Evolutionary conservation across 1,284 basidiomycete genomes (phyloP).

Genomic region (Vanrija humicola): DNA sequence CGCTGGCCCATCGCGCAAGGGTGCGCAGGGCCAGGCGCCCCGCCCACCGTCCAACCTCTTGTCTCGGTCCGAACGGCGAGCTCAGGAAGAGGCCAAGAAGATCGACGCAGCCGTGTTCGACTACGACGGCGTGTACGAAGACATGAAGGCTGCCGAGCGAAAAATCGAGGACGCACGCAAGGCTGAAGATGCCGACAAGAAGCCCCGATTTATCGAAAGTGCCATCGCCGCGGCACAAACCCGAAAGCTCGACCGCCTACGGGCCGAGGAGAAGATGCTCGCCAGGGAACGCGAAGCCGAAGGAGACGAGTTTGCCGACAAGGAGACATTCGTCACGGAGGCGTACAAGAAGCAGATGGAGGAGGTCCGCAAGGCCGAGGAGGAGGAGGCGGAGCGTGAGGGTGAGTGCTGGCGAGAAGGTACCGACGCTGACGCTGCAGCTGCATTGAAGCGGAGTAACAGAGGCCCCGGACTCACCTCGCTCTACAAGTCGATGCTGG

Average conservation of each 20-base stretch:
- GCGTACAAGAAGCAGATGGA: conserved; percentile 97
- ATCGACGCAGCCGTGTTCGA: conserved; percentile 84
- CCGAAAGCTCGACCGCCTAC: conserved; percentile 79
- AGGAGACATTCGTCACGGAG: conserved; percentile 94
- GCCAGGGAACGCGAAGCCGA: conserved; percentile 87
- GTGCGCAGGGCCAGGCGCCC: neutral
- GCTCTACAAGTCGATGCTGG: conserved; percentile 79
- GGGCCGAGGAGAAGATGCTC: conserved; percentile 98
- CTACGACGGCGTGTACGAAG: conserved; percentile 95
- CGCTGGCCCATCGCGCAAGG: neutral
- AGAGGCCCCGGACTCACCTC: conserved; percentile 70
- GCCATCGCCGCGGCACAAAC: conserved; percentile 80
- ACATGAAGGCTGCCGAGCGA: conserved; percentile 82
- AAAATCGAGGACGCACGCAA: conserved; percentile 68
- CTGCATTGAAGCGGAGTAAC: conserved; percentile 57
- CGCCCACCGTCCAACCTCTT: conserved; percentile 20
- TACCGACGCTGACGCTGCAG: conserved; percentile 47
- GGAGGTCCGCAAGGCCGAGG: conserved; percentile 82
- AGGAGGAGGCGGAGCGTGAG: conserved; percentile 80
- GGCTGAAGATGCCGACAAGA: conserved; percentile 64
- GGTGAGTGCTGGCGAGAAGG: conserved; percentile 54
- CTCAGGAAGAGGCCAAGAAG: conserved; percentile 65
- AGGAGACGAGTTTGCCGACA: conserved; percentile 90
- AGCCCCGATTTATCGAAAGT: conserved; percentile 90
- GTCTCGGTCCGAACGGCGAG: conserved; percentile 35